Evolutionary conservation across 257 asterid species (phyloP), one percentile per base, ranked within the genome.

Genomic region (Nicotiana tabacum): DNA sequence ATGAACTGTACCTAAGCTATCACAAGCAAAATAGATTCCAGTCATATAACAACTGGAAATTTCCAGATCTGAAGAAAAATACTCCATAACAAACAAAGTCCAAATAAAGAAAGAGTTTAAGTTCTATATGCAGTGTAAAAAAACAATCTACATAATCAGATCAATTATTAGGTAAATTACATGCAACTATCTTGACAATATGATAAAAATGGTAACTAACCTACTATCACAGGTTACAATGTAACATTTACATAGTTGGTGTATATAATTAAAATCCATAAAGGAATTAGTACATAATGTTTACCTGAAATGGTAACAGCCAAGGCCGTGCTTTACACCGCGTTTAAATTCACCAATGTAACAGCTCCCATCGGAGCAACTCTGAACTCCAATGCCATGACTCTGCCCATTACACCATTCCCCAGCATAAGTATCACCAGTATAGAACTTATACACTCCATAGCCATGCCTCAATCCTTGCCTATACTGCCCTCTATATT

Each of bases 321-420:
- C 99, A 78, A 90, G 88, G 70, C 98, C 98, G 78, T 95, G 99
- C 57, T 93, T 95, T 64, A 92, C 92, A 16, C 93, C 99, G 58
- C 83, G 81, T 84, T 92, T 95, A 83, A 95, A 95, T 68, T 92
- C 95, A 24, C 99, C 99, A 33, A 86, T 51, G 65, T 87, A 95
- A 76, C 93, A 90, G 89, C 99, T 95, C 9, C 98, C 99, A 88
- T 95, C 98, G 46, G 93, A 92, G 87, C 98, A 95, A 43, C 93
- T 92, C 87, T 95, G 99, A 27, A 88, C 87, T 4, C 99, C 99
- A 81, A 87, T 77, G 18, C 99, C 99, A 61, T 95, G 95, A 58
- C 98, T 95, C 84, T 95, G 97, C 0, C 99, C 99, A 88, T 89
- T 91, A 69, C 88, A 93, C 99, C 99, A 95, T 81, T 92, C 93